Evolutionary conservation across 2,329 filamentous ascomycete genomes (phyloP), one percentile per base, ranked within the genome.

Genomic region (Fusarium oligoseptatum): DNA sequence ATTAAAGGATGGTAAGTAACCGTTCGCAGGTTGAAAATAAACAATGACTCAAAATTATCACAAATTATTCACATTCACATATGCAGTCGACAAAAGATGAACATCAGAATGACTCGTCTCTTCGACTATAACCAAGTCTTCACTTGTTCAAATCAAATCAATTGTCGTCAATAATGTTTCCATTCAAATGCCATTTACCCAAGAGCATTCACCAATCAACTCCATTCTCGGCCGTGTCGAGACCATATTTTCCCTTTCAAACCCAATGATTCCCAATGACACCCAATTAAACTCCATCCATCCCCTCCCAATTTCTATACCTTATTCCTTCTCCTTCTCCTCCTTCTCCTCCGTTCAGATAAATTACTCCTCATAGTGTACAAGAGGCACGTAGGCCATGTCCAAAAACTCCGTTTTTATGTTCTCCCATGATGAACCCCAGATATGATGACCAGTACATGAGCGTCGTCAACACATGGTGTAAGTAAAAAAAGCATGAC

Each of bases 381-480:
- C 68, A 72, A 64, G 20, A 55, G 48, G 55, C 45, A 41, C 39
- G 60, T 61, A 41, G 65, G 39, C 63, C 67, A 32, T 34, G 27
- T 50, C 48, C 22, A 27, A 56, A 43, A 39, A 37, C 36, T 41
- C 65, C 27, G 17, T 61, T 65, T 71, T 68, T 72, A 58, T 66
- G 69, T 66, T 32, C 69, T 68, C 58, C 58, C 65, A 65, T 72
- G 41, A 48, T 34, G 45, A 55, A 20, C 41, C 41, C 57, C 43
- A 60, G 61, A 65, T 64, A 61, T 68, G 45, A 66, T 66, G 68
- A 71, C 70, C 70, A 73, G 68, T 70, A 74, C 75, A 67, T 79
- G 71, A 76, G 66, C 69, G 60, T 78, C 76, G 69, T 79, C 62
- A 78, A 65, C 37, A 58, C 56, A 34, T 61, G 24, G n/a, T 58